Evolutionary conservation across 805 yeast species (phyloP), one percentile per base, ranked within the genome.

Genomic region (Peterozyma toletana): DNA sequence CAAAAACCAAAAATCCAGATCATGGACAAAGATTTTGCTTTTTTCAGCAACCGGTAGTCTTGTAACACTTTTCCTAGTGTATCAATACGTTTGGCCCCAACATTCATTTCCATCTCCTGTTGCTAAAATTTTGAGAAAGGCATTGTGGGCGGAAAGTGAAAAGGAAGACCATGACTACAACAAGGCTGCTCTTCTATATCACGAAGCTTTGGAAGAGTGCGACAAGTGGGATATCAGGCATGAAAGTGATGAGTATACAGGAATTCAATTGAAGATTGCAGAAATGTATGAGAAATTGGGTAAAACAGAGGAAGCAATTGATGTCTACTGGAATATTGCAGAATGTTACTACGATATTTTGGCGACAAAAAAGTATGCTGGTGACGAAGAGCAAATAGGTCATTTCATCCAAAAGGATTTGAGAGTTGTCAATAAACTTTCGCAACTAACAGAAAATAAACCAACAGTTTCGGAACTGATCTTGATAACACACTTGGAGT

Each of bases 191-290:
- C 73, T 75, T 46, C 70, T 73, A 52, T 91, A 90, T 61, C 71
- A 86, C 37, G 82, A 83, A 50, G 96, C 96, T 0, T 63, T 89
- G 27, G 70, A 77, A 29, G 72, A 76, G 48, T 82, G 88, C 35
- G 73, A 79, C 33, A 65, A 70, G 27, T 62, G 78, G 38, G 71
- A 70, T 0, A 58, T 87, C 64, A 75, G 77, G 48, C 73, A 73
- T 10, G 53, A 84, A 30, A 70, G 78, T 45, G 93, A 87, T 55
- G 91, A 86, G 55, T 90, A 86, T 59, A 90, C 97, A 0, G 96
- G 97, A 0, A 77, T 91, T 42, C 95, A 90, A 55, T 68, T 91
- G 59, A 87, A 90, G 55, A 67, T 87, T 33, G 95, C 84, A 10
- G 96, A 89, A 55, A 83, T 88, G 88, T 86, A 78, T 57, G 96